Evolutionary conservation across 192 early-diverging fungal genomes (phyloP), one percentile per base, ranked within the genome.

Genomic region (Coemansia aciculifera): DNA sequence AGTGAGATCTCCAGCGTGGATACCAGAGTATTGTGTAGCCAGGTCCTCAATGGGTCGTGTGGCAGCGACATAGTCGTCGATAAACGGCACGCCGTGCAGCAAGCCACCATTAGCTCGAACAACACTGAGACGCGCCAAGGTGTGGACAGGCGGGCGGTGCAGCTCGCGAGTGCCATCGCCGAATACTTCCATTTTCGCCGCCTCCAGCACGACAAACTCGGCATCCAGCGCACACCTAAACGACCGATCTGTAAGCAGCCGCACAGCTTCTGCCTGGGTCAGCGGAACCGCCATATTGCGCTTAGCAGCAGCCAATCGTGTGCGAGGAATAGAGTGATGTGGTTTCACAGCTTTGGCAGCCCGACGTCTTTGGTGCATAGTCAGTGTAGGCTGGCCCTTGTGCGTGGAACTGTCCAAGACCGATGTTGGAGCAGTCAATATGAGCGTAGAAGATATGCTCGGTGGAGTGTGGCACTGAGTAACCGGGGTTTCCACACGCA

Each of bases 11-110:
- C 90, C 93, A 4, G 87, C 89, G 60, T 92, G 89, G 71, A 98
- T 97, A 15, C 97, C 96, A n/a, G 92, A 94, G 72, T 87, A 99
- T 77, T 93, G 90, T 0, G 97, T 98, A 12, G 97, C 74, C 62
- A 96, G 94, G 67, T 99, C 96, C 12, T 90, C 91, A 31, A 99
- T 87, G 8, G 92, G 91, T 57, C 94, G 93, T 9, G 86, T 87
- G 3, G 90, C 89, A 3, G 83, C 89, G 59, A 99, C 92, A 71
- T 99, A 98, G 75, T 99, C 97, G 73, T 99, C 97, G 49, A 99
- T 95, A 75, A 97, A 97, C 0, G 96, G 95, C 19, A 91, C 77
- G 17, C 90, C 89, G 39, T 90, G 87, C 37, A 89, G 64, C 0
- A 85, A 81, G 0, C 91, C 92, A 13, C 86, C 88, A 23, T 86